Conservation (phyloP, 495 filamentous ascomycete species). For the Talaromyces wortmannii region DNA sequence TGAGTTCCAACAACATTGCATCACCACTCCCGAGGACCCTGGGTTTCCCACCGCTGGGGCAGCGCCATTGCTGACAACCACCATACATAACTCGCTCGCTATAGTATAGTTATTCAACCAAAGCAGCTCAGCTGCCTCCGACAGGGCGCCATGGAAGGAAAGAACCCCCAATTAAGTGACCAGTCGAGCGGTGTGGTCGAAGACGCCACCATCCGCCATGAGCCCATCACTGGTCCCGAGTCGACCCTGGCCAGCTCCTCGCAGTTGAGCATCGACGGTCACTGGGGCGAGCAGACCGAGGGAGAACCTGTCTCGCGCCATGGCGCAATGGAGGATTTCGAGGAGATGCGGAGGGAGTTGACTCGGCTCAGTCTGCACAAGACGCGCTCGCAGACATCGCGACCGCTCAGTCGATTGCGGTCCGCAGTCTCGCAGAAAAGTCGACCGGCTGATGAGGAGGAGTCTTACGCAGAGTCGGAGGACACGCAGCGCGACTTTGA, state of each 20-base stretch:
- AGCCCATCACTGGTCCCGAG: constrained; percentile 5
- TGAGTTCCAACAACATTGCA: too few relatives aligned
- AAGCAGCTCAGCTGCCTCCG: too few relatives aligned
- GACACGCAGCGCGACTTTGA: constrained; percentile 56
- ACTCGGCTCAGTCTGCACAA: constrained; percentile 50
- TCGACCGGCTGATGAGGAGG: constrained; percentile 28
- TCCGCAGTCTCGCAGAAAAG: constrained; percentile 16
- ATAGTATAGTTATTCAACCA: too few relatives aligned
- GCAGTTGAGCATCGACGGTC: constrained; percentile 38
- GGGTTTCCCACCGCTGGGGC: too few relatives aligned
- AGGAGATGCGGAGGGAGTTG: constrained; percentile 60
- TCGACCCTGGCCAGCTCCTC: constrained; percentile 10
- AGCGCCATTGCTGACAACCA: too few relatives aligned
- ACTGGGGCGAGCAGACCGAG: constrained; percentile 69
- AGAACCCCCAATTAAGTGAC: constrained; percentile 8
- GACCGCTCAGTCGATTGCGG: constrained; percentile 1
- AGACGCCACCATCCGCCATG: constrained; percentile 6
- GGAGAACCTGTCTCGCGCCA: constrained; percentile 56
- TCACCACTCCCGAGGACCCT: too few relatives aligned
- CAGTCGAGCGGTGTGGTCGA: not conserved
- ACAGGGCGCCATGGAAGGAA: too few relatives aligned
- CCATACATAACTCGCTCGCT: too few relatives aligned
- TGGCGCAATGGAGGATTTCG: constrained; percentile 64
- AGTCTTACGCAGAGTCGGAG: constrained; percentile 22
- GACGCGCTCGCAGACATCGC: constrained; percentile 19